A percentile compares a stretch with the other conserved stretches of the same genome.
Evolutionary conservation across 148 eudicot species (phyloP).

Genomic region (Rhododendron williamsianum): DNA sequence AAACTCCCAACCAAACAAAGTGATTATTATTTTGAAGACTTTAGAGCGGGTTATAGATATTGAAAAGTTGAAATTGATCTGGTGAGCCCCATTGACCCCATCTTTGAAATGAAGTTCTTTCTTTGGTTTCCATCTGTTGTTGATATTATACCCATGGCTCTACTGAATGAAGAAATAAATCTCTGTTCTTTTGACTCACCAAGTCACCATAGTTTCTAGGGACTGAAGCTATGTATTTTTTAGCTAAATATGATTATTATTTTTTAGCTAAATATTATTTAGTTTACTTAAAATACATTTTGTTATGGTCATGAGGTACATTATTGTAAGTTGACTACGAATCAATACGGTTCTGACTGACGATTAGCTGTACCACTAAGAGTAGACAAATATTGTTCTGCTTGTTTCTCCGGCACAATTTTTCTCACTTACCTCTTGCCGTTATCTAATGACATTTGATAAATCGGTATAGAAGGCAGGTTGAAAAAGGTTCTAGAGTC

Average conservation of each 20-base stretch:
- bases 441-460: not conserved
- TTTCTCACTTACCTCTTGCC: not conserved
- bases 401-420: not conserved
- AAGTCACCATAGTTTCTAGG: not conserved
- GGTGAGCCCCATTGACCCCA: not conserved
- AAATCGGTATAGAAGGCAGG: not conserved
- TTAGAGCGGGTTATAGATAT: not conserved
- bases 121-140: not conserved
- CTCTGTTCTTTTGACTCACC: not conserved
- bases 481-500: not conserved
- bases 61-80: not conserved
- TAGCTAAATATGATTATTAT: not conserved
- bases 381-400: not conserved
- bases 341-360: not conserved
- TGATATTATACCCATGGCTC: not conserved
- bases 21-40: not conserved
- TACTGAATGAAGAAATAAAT: slow-evolving; percentile 1
- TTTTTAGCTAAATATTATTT: not conserved
- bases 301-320: not conserved
- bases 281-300: not conserved
- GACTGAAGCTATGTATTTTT: not conserved
- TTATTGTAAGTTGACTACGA: not conserved
- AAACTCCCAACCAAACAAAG: no score
- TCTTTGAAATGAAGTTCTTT: not conserved
- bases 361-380: not conserved